A percentile compares a stretch with the other conserved stretches of the same genome.
These are phyloP conservation scores for Penicillium sp. DNA, from an alignment of 2,329 filamentous ascomycete genomes.

Conservation along the genomic window DNA sequence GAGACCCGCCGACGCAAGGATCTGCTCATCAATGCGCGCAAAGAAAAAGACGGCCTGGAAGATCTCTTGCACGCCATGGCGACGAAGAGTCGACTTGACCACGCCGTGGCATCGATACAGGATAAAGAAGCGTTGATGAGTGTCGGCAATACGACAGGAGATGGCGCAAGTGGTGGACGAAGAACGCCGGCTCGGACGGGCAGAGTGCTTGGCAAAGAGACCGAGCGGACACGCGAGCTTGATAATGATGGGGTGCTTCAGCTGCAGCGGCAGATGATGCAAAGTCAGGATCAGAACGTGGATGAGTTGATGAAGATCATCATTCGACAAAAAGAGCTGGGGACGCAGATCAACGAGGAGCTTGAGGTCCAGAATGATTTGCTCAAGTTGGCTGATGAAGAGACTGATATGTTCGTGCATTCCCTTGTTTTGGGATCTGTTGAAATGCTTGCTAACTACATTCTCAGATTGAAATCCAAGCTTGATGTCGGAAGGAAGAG, in stretches of 20 bases:
- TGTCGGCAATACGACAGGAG: constrained; percentile 17
- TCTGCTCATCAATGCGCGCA: constrained; percentile 57
- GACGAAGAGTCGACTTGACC: constrained; percentile 50
- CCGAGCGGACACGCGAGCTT: constrained; percentile 61
- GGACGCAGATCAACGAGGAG: constrained; percentile 64
- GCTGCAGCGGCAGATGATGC: constrained; percentile 63
- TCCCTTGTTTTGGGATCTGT: not conserved
- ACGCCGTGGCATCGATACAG: constrained; percentile 47
- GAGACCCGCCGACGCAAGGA: constrained; percentile 62
- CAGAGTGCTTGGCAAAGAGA: constrained; percentile 57
- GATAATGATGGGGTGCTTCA: constrained; percentile 67
- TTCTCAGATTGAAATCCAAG: constrained; percentile 44
- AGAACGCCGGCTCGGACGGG: constrained; percentile 44
- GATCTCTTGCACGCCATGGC: constrained; percentile 61
- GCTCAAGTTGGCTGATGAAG: constrained; percentile 60
- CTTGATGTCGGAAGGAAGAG: constrained; percentile 51
- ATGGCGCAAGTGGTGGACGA: constrained; percentile 11
- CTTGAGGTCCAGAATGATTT: constrained; percentile 63
- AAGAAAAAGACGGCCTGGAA: constrained; percentile 64
- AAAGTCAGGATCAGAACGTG: constrained; percentile 62
- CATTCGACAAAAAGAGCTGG: constrained; percentile 61
- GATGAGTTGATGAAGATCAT: constrained; percentile 61
- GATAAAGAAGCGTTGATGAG: constrained; percentile 48
- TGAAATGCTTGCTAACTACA: constrained; percentile 17
- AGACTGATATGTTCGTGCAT: constrained; percentile 51